Evolutionary conservation across 768 basidiomycete genomes (phyloP), one percentile per base, ranked within the genome.

Genomic region (Mycena floridula): DNA sequence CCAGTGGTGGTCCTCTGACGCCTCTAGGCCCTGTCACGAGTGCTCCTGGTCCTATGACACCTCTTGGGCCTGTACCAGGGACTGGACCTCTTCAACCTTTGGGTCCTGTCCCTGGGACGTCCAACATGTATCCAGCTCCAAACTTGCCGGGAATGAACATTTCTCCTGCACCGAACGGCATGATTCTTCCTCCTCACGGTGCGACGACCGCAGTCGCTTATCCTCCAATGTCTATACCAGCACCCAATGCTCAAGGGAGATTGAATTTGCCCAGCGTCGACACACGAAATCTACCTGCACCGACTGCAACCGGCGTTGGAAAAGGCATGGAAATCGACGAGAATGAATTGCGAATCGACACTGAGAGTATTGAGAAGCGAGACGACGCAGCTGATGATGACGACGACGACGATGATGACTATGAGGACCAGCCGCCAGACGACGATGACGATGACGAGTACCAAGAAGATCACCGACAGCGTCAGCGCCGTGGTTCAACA

Each of bases 171-270:
- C 42, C 66, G 37, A 62, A 61, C 7, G 56, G 60, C 5, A 48
- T 48, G 9, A 67, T 67, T 42, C 66, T 66, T 0, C 68, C 68
- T 5, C 67, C 70, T 6, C 57, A 59, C 7, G 60, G 64, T 36
- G 54, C 60, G 5, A 48, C 47, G 35, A 37, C 25, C 26, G 40
- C 40, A 23, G 26, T 22, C 27, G 40, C 23, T 25, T 27, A 47
- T 43, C 37, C 40, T 52, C 18, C 47, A 47, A 18, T 61, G 59
- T 16, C 44, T 48, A n/a, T 59, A 48, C 27, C 63, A 58, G n/a
- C 51, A 50, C 42, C 38, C 57, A 54, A 3, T 53, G 53, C 3
- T 55, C 59, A 13, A 46, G 49, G 4, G 49, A 50, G 39, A 45
- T 56, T 7, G 49, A 42, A 2, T 49, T 50, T 30, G 51, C 32